Percentiles rank a stretch among this genome's conserved stretches.
Conservation (phyloP, 2,329 filamentous ascomycete species). For the Aspergillus neoniger region DNA sequence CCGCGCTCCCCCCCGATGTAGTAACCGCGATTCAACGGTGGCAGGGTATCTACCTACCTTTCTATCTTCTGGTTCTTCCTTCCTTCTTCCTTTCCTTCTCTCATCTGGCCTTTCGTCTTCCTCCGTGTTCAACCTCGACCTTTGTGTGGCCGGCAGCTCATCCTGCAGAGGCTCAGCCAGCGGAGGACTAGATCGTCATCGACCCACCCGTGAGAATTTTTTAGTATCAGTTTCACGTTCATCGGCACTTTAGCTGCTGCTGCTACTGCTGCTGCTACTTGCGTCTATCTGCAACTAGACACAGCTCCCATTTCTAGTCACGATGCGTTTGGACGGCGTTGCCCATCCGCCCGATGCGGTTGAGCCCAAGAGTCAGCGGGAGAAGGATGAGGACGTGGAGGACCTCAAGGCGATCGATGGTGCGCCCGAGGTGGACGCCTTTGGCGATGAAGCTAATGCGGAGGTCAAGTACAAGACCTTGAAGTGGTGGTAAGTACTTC, state of each 20-base stretch:
- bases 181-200: not conserved
- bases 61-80: not conserved
- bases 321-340: slow-evolving; percentile 11
- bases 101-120: not conserved
- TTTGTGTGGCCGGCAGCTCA: not conserved
- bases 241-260: not conserved
- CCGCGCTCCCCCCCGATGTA: not conserved
- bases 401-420: slow-evolving; percentile 18
- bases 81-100: not conserved
- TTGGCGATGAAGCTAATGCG: slow-evolving; percentile 34
- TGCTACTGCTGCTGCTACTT: not conserved
- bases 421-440: slow-evolving; percentile 27
- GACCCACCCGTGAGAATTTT: not conserved
- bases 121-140: not conserved
- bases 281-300: not conserved
- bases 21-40: not conserved
- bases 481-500: slow-evolving; percentile 37
- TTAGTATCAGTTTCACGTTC: not conserved
- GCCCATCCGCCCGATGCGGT: slow-evolving; percentile 12
- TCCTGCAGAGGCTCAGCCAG: not conserved
- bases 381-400: slow-evolving; percentile 12
- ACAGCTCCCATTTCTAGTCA: not conserved
- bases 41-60: not conserved
- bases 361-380: slow-evolving; percentile 16
- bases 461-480: slow-evolving; percentile 53